A percentile compares a stretch with the other conserved stretches of the same genome.
phyloP scores from a whole-genome alignment of 2,329 filamentous ascomycete species.

The Ophiostoma ulmi region DNA sequence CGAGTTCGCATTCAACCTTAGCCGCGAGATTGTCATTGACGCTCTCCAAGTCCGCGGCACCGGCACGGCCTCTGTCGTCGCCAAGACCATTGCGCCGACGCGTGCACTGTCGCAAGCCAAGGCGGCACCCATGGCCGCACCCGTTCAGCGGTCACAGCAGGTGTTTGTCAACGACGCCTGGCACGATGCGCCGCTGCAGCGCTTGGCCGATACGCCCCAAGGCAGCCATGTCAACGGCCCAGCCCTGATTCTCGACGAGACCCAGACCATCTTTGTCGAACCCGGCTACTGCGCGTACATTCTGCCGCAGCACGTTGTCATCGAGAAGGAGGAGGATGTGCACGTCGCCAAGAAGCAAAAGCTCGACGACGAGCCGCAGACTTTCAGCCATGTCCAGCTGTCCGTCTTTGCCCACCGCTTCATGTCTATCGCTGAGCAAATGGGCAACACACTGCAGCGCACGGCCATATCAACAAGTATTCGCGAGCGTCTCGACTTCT shows the following conservation, averaged over 20 bases:
- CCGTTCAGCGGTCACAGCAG: constrained; percentile 41
- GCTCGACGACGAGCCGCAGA: not conserved
- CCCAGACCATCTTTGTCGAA: constrained; percentile 85
- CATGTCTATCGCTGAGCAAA: constrained; percentile 81
- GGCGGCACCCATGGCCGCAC: constrained; percentile 40
- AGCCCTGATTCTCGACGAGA: constrained; percentile 78
- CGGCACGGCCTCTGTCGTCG: constrained; percentile 39
- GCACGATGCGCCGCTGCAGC: constrained; percentile 72
- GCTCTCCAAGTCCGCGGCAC: constrained; percentile 85
- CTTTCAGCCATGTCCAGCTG: constrained; percentile 58
- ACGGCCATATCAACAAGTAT: constrained; percentile 77
- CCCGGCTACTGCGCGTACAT: constrained; percentile 70
- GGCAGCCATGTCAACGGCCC: constrained; percentile 72
- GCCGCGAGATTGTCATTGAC: constrained; percentile 82
- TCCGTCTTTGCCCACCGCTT: constrained; percentile 77
- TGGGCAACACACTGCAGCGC: constrained; percentile 75
- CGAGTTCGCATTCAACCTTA: constrained; percentile 86
- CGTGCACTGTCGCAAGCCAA: constrained; percentile 55
- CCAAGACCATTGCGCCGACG: constrained; percentile 34
- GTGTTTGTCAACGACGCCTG: constrained; percentile 78
- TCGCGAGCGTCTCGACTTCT: constrained; percentile 78
- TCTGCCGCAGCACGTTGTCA: constrained; percentile 83
- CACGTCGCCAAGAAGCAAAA: constrained; percentile 11
- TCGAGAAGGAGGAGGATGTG: constrained; percentile 58
- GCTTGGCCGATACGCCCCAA: constrained; percentile 64